These are phyloP conservation scores for Mycena epipterygia DNA, from an alignment of 768 basidiomycete genomes.

Conservation along the genomic window DNA sequence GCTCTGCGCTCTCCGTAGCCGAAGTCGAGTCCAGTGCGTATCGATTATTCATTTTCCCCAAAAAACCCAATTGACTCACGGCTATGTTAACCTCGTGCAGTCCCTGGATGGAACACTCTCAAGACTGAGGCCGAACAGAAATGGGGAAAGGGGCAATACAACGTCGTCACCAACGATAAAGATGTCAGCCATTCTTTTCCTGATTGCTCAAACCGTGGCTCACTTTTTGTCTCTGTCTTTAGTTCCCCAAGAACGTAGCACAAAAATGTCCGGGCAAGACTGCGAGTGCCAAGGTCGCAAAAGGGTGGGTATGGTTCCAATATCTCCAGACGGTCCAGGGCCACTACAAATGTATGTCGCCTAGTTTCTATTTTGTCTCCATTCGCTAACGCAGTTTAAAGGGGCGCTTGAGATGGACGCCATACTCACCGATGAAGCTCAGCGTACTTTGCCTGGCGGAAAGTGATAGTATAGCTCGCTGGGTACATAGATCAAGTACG, in stretches of 20 bases:
- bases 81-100: background rate
- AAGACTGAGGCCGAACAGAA: background rate
- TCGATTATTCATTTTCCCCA: background rate
- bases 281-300: background rate
- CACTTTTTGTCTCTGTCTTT: background rate
- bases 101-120: background rate
- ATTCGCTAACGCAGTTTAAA: background rate
- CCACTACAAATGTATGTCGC: background rate
- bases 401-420: conserved; percentile 10
- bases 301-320: conserved; percentile 7
- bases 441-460: background rate
- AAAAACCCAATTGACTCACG: background rate
- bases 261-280: background rate
- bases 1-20: background rate
- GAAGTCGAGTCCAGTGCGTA: background rate
- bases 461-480: background rate
- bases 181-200: background rate
- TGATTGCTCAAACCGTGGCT: too few species aligned
- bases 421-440: background rate
- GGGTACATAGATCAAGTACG: too few species aligned
- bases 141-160: background rate
- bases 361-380: background rate
- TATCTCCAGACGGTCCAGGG: background rate
- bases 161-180: conserved; percentile 1
- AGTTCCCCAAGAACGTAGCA: background rate